Base-by-base conservation (phyloP, 257 asterid species). In the Lycium ferocissimum region DNA sequence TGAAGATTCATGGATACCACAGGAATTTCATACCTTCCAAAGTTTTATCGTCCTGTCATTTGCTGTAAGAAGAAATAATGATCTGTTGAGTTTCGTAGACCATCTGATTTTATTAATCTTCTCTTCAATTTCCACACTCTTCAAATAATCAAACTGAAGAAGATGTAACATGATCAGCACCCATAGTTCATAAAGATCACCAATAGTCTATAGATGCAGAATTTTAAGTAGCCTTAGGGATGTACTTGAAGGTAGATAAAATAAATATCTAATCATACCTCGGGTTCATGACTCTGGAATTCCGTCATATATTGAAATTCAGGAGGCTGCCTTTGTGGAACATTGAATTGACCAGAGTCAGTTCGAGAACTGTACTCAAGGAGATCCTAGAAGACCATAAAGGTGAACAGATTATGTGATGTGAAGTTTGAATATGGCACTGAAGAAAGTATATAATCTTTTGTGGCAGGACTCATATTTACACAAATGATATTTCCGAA, bases 261-360 rank as follows among this genome's bases (percentile, higher is more conserved):
- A 49, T 75, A 13, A 75, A 22, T 47, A 75, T 26, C 61, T 75
- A 75, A 26, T 76, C 84, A 79, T 85, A 92, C 98, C 97, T 94
- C 98, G 26, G 99, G 94, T 85, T 94, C 97, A 80, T 95, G 99
- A 88, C 99, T 95, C 88, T 94, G 99, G 85, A 95, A 95, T 89
- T 95, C 99, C 2, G 97, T 94, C 88, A 92, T 94, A 86, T 93
- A 95, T 35, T 83, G 91, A 84, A 87, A 95, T 81, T 76, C 87
- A 35, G 98, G 98, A 85, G 86, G 92, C 88, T 85, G 88, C 11
- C 83, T 83, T 70, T 75, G 88, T 66, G 71, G 90, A 51, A 84
- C 53, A 89, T 93, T 97, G 53, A 86, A 71, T 82, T 83, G 86
- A 89, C 92, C 98, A 67, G 92, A 88, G 90, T 94, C 95, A 58